A percentile compares a stretch with the other conserved stretches of the same genome.
phyloP scores from a whole-genome alignment of 73 alveolate genomes.

The Paramecium sonneborni region DNA sequence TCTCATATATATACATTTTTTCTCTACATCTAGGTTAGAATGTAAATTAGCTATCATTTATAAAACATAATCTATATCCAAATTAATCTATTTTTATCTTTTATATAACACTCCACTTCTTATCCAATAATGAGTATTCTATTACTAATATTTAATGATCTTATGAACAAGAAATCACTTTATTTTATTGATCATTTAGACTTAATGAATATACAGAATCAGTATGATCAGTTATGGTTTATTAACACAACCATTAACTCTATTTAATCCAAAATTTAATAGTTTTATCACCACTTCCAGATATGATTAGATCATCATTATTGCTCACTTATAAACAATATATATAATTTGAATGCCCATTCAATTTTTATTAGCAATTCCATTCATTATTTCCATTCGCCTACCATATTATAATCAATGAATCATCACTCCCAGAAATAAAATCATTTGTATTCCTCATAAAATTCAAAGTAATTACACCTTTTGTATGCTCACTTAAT shows the following conservation, averaged over 20 bases:
- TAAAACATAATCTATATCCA: not conserved
- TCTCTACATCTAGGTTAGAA: not conserved
- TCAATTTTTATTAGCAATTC: too few species aligned
- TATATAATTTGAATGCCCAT: too few species aligned
- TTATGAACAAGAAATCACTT: not conserved
- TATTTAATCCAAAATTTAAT: not conserved
- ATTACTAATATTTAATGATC: too few species aligned
- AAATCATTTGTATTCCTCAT: too few species aligned
- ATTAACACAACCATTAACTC: not conserved
- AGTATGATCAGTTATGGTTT: not conserved
- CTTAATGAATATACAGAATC: not conserved
- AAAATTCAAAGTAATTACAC: too few species aligned
- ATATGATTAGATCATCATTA: not conserved
- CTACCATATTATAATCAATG: too few species aligned
- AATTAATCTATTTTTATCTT: too few species aligned
- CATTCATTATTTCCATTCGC: too few species aligned
- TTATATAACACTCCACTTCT: not conserved
- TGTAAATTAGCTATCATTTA: not conserved
- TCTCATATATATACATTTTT: not conserved
- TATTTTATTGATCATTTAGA: too few species aligned
- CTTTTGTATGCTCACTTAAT: too few species aligned
- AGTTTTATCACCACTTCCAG: not conserved
- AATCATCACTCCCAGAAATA: too few species aligned
- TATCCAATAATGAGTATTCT: not conserved
- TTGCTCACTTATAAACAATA: too few species aligned